Base-by-base conservation (phyloP, 768 basidiomycete species). In the Thelephora ganbajun region DNA sequence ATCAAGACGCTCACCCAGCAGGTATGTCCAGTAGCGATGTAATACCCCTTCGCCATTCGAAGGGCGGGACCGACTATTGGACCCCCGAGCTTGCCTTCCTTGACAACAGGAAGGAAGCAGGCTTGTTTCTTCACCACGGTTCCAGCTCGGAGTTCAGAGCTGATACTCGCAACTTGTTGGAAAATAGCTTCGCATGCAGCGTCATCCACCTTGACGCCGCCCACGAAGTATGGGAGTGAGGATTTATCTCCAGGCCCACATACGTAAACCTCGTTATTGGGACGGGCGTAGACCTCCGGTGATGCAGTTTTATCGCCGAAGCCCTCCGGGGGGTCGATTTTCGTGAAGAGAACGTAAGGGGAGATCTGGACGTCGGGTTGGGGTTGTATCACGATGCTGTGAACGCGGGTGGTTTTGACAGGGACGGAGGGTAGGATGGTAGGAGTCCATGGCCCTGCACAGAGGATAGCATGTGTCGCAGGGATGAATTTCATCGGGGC, bases 361-460 rank as follows among this genome's bases (percentile, higher is more conserved):
- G 81, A 68, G 58, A 90, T 71, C 19, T 60, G 58, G 26, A 65
- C 62, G 7, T 57, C 58, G 2, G 69, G 57, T 16, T 61, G 57
- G 0, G 80, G 73, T 12, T 64, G 73, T 52, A 85, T 74, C 6
- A 75, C 76, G 56, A 88, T 72, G 56, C 82, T 84, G 60, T 87
- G 84, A 0, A 81, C 83, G 46, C 84, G 79, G 5, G 72, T 78
- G 37, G 71, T 72, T n/a, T 66, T 56, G 53, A 86, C 70, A 13
- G 80, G 79, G 23, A 85, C 68, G 16, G 63, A 51, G 7, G 73
- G 66, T 30, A 83, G 45, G 49, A 93, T 59, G 7, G 57, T 57
- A 6, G 85, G 69, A 0, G 87, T 85, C 90, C 91, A 96, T 13
- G 87, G 83, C 20, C 91, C 91, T n/a, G 85, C 85, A 35, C 80